Evolutionary conservation across 148 eudicot species (phyloP), one percentile per base, ranked within the genome.

Genomic region (Fagopyrum esculentum): DNA sequence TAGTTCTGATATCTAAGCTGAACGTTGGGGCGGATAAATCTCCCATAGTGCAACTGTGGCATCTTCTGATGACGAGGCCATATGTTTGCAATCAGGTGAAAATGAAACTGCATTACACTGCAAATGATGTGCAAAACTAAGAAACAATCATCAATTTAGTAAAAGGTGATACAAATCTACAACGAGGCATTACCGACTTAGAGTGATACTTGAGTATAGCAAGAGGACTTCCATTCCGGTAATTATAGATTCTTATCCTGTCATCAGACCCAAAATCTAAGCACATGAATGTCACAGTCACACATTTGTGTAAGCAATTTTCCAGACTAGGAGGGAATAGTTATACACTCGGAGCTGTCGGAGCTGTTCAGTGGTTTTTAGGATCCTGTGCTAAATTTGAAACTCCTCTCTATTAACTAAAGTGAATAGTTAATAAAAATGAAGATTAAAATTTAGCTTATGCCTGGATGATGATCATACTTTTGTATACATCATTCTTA

Each of bases 161-260:
- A 16, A 16, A 48, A 6, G 22, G 45, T 11, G n/a, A 45, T 44
- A 45, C 1, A 29, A 9, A 70, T 55, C 22, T 48, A 19, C 6
- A 44, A 44, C 29, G 70, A 57, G 61, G 48, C 35, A 75, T 74
- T 85, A 90, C 96, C 92, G 82, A 82, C 68, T 81, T 84, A 75
- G 79, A 84, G 80, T 92, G 98, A 83, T 91, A 93, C 79, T 89
- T 93, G 84, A 93, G 84, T 63, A 93, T 82, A 48, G 98, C 98
- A 82, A 93, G 78, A 64, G 97, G 82, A 82, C 73, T 89, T 81
- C 98, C 97, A 78, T 88, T 93, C 66, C 86, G 89, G 76, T 93
- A 93, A 73, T 93, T 87, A 78, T 91, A 91, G 61, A 93, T 72
- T 82, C 98, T 83, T 64, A 89, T 83, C 68, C 98, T 89, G 93